Base-by-base conservation (phyloP, 2,329 filamentous ascomycete genomes). In the Truncatella angustata region DNA sequence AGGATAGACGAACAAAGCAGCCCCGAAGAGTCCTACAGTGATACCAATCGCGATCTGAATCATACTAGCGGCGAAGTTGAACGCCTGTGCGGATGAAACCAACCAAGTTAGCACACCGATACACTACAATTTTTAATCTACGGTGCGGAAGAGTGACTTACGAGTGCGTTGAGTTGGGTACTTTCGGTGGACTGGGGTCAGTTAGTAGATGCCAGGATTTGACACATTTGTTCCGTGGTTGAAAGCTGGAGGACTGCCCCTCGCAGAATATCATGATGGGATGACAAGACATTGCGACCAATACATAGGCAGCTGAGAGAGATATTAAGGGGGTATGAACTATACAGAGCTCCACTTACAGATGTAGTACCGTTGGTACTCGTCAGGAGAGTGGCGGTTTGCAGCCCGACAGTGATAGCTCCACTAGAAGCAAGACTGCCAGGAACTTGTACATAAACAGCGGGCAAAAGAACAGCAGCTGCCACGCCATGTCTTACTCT, bases 31-130 rank as follows among this genome's bases (percentile, higher is more conserved):
- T 9, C 82, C 82, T 2, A 84, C 80, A n/a, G 80, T 82, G 52
- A 85, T 81, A 26, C 81, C 80, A 50, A 85, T 82, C 4, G 81
- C 79, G 1, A 85, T 78, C 61, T 85, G 81, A n/a, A 85, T 77
- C 49, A 85, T 81, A 53, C 77, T 80, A 35, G 80, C 73, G 21
- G 82, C 66, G 4, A 85, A 77, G 5, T 75, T 78, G 54, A 84
- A 81, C n/a, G 59, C 55, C 30, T 47, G 11, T 11, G 18, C 4
- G 24, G 9, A 20, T 7, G 6, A n/a, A 2, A 4, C n/a, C n/a
- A n/a, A n/a, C n/a, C n/a, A n/a, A n/a, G n/a, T n/a, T n/a, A n/a
- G n/a, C n/a, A n/a, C n/a, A n/a, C n/a, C n/a, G n/a, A n/a, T n/a
- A n/a, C n/a, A n/a, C n/a, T n/a, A n/a, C n/a, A n/a, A n/a, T n/a